phyloP scores from a whole-genome alignment of 768 basidiomycete species.

The Ephemerocybe angulata region DNA sequence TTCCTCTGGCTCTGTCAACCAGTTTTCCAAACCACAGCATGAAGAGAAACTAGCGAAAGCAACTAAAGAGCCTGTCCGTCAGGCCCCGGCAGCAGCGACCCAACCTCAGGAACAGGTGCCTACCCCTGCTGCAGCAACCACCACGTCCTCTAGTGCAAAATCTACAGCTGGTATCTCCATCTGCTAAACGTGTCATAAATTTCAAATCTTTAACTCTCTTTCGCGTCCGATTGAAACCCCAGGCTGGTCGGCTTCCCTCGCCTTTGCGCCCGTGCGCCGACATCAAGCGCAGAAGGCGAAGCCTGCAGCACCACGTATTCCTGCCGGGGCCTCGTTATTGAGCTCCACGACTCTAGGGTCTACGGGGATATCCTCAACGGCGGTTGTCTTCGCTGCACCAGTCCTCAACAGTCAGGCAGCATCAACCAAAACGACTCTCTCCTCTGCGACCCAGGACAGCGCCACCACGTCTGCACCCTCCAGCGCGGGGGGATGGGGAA shows the following conservation, averaged over 20 bases:
- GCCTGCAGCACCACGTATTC: conserved; percentile 45
- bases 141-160: conserved; percentile 28
- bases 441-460: conserved; percentile 16
- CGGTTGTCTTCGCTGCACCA: conserved; percentile 70
- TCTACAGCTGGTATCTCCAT: conserved; percentile 57
- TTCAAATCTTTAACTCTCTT: conserved; percentile 51
- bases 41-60: too few relatives aligned
- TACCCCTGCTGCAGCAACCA: conserved; percentile 21
- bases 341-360: neutral
- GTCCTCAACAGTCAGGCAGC: conserved; percentile 43
- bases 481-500: conserved; percentile 69
- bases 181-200: conserved; percentile 41
- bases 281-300: conserved; percentile 57
- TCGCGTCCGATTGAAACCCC: conserved; percentile 25
- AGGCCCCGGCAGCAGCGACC: conserved; percentile 22
- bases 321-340: conserved; percentile 61
- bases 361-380: conserved; percentile 45
- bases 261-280: conserved; percentile 80
- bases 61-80: too few relatives aligned
- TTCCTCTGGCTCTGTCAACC: conserved; percentile 61
- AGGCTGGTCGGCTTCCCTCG: conserved; percentile 90
- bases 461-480: conserved; percentile 20
- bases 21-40: conserved; percentile 37
- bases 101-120: conserved; percentile 21
- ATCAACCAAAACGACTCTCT: conserved; percentile 17